Evolutionary conservation across 1,284 basidiomycete species (phyloP).

Genomic region (Papiliotrema nemorosa): DNA sequence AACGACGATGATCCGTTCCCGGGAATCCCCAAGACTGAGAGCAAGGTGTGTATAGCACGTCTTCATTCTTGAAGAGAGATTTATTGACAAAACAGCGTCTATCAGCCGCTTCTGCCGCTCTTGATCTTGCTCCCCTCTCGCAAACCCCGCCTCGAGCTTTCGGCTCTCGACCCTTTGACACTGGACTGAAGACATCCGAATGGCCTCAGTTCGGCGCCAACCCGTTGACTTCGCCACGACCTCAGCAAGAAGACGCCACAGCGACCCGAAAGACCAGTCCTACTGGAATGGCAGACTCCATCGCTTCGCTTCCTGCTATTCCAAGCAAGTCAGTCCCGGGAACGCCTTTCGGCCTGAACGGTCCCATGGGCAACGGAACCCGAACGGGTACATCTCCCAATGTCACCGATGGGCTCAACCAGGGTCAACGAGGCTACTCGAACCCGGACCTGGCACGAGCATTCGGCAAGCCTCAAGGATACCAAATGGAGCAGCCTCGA

Average conservation of each 20-base stretch:
- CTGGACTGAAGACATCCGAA: slow-evolving; percentile 70
- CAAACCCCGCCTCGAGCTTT: slow-evolving; percentile 71
- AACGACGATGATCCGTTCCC: slow-evolving; percentile 87
- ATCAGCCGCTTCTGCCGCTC: slow-evolving; percentile 83
- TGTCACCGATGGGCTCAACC: slow-evolving; percentile 32
- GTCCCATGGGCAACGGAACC: slow-evolving; percentile 23
- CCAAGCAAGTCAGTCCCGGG: slow-evolving; percentile 48
- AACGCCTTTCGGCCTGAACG: slow-evolving; percentile 43
- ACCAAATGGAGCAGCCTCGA: slow-evolving; percentile 22
- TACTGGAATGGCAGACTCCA: slow-evolving; percentile 45
- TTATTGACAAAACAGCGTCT: slow-evolving; percentile 53
- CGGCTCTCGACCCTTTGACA: slow-evolving; percentile 57
- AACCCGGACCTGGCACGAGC: slow-evolving; percentile 50
- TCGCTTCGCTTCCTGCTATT: slow-evolving; percentile 47
- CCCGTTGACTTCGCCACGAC: slow-evolving; percentile 53
- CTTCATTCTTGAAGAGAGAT: not conserved
- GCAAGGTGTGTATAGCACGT: slow-evolving; percentile 57
- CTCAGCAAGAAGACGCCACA: slow-evolving; percentile 51
- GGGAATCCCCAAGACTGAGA: slow-evolving; percentile 50
- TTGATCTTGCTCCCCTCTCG: slow-evolving; percentile 85
- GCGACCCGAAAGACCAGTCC: slow-evolving; percentile 58
- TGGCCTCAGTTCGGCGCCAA: slow-evolving; percentile 81
- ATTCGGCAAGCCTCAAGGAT: slow-evolving; percentile 70
- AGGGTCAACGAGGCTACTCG: slow-evolving; percentile 47
- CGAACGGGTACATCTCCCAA: slow-evolving; percentile 35